phyloP scores from a whole-genome alignment of 2,329 filamentous ascomycete species.

The Sordariomycetes sp. region DNA sequence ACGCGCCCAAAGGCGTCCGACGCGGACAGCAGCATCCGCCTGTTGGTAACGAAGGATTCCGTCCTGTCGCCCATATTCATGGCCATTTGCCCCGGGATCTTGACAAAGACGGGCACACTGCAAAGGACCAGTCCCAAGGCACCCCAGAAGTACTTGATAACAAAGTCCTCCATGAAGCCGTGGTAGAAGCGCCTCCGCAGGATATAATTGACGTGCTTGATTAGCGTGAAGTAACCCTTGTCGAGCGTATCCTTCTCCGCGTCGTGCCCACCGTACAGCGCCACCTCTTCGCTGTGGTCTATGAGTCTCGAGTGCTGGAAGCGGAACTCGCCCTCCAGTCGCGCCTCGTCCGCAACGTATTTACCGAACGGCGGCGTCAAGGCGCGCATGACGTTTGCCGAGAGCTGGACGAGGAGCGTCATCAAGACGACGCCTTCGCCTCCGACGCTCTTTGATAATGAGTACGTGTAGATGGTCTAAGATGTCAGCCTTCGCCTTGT shows the following conservation, averaged over 20 bases:
- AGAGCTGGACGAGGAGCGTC: constrained; percentile 87
- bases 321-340: constrained; percentile 89
- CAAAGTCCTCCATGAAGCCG: constrained; percentile 99
- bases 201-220: constrained; percentile 98
- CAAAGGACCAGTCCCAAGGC: constrained; percentile 85
- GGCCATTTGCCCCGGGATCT: constrained; percentile 62
- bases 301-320: constrained; percentile 93
- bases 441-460: constrained; percentile 87
- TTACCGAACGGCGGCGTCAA: constrained; percentile 94
- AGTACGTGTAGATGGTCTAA: constrained; percentile 84
- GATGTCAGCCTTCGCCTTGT: no score
- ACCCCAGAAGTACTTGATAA: constrained; percentile 99
- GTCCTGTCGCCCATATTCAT: constrained; percentile 63
- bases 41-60: constrained; percentile 84
- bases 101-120: constrained; percentile 93
- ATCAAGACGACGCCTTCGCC: constrained; percentile 94
- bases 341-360: constrained; percentile 93
- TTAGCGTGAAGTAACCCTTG: constrained; percentile 97
- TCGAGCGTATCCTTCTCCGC: constrained; percentile 94
- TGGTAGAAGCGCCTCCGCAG: constrained; percentile 86
- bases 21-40: constrained; percentile 81
- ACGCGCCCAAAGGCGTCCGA: constrained; percentile 92
- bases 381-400: constrained; percentile 85
- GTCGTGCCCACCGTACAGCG: constrained; percentile 83
- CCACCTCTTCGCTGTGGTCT: constrained; percentile 92